Conservation (phyloP, 2,329 filamentous ascomycete species). For the Periconia sp. region DNA sequence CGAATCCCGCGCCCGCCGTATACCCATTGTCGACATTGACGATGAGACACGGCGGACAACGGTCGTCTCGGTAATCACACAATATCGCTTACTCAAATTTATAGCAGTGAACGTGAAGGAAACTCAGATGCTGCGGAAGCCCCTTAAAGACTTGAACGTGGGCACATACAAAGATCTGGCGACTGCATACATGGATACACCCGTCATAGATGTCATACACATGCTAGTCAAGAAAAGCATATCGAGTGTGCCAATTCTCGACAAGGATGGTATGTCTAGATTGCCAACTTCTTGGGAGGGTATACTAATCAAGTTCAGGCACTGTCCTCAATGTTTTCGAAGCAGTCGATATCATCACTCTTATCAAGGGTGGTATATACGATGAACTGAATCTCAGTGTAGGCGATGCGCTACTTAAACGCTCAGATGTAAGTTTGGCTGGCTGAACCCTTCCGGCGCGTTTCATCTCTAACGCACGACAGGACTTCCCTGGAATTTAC, state of each 20-base stretch:
- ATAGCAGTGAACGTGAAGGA: constrained; percentile 93
- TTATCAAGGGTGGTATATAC: constrained; percentile 91
- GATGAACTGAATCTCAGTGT: constrained; percentile 86
- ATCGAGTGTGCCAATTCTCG: constrained; percentile 90
- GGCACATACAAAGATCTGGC: constrained; percentile 82
- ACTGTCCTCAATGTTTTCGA: constrained; percentile 94
- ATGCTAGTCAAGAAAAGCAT: constrained; percentile 91
- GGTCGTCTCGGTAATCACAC: constrained; percentile 94
- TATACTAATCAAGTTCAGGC: constrained; percentile 44
- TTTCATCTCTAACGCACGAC: constrained; percentile 18
- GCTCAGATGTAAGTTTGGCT: constrained; percentile 64
- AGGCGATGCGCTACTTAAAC: constrained; percentile 83
- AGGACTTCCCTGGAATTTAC: constrained; percentile 95
- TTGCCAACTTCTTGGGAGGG: neutral
- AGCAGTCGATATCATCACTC: constrained; percentile 92
- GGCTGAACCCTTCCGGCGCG: neutral
- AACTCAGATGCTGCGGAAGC: constrained; percentile 85
- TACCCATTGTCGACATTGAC: constrained; percentile 90
- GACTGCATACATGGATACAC: constrained; percentile 83
- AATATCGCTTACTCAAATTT: constrained; percentile 98
- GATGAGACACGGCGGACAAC: constrained; percentile 91
- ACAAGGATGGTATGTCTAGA: constrained; percentile 61
- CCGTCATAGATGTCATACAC: constrained; percentile 93
- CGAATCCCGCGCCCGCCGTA: constrained; percentile 86
- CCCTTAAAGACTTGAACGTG: constrained; percentile 78